These are phyloP conservation scores for Pouteria glomerata DNA, from an alignment of 148 eudicot species.

Conservation along the genomic window DNA sequence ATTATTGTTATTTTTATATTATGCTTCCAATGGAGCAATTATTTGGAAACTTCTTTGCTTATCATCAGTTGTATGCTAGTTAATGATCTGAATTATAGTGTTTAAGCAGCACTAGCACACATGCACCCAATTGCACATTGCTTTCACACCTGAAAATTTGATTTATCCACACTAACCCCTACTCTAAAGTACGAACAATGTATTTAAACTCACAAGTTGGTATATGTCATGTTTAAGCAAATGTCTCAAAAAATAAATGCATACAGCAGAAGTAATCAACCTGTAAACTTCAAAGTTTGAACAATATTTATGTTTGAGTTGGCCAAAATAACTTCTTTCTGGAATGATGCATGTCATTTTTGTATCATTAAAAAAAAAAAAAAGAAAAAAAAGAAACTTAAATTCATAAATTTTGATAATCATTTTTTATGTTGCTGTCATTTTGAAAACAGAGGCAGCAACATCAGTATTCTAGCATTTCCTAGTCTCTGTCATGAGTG, in stretches of 20 bases:
- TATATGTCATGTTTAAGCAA: no score
- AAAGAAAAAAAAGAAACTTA: neutral
- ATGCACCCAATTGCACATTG: neutral
- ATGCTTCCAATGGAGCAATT: neutral
- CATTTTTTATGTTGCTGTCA: neutral
- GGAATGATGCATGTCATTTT: neutral
- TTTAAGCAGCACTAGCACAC: neutral
- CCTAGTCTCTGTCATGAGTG: neutral
- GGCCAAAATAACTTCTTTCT: neutral
- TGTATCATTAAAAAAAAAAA: neutral
- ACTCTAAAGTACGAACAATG: neutral
- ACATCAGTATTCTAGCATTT: neutral
- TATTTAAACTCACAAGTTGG: neutral
- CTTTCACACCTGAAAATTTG: neutral
- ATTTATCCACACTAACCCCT: neutral
- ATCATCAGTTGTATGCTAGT: neutral
- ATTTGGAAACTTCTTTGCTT: neutral
- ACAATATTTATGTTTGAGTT: neutral
- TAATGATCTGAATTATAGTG: neutral
- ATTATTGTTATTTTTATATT: neutral
- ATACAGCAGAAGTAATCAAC: neutral
- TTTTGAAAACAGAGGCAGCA: neutral
- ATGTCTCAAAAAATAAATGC: no score
- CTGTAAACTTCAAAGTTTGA: neutral
- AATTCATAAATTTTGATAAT: neutral